These are phyloP conservation scores for Rutstroemia sydowiana DNA, from an alignment of 2,329 filamentous ascomycete genomes.

Conservation along the genomic window DNA sequence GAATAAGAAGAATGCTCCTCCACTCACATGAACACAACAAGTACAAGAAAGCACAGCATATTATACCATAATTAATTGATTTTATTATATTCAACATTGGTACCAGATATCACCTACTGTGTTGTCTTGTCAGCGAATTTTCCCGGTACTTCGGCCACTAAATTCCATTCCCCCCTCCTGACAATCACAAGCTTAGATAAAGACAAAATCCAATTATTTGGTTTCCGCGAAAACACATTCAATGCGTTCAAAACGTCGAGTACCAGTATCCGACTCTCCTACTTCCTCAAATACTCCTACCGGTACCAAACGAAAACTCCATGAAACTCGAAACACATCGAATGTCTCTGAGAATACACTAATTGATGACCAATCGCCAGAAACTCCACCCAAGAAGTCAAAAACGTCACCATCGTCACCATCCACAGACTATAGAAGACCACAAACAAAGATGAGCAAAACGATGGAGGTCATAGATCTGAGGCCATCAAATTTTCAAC, in stretches of 20 bases:
- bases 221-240: constrained; percentile 23
- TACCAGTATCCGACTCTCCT: constrained; percentile 18
- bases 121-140: not conserved
- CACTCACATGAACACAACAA: no score
- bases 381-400: constrained; percentile 56
- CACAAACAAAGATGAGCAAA: constrained; percentile 22
- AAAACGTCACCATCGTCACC: constrained; percentile 57
- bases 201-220: constrained; percentile 13
- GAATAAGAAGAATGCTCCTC: not conserved
- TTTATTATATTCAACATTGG: no score
- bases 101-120: no score
- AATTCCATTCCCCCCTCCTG: constrained; percentile 1
- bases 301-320: constrained; percentile 17
- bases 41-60: no score
- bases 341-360: constrained; percentile 1
- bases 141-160: constrained; percentile 6
- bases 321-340: constrained; percentile 7
- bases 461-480: constrained; percentile 20
- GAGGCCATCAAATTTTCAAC: constrained; percentile 47
- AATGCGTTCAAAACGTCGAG: constrained; percentile 26
- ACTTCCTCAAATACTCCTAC: constrained; percentile 8
- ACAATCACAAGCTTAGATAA: constrained; percentile 2
- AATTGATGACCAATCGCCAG: not conserved
- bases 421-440: not conserved
- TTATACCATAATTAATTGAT: no score